Conservation (phyloP, 768 basidiomycete genomes). For the Brasilioporus rufonigricans region DNA sequence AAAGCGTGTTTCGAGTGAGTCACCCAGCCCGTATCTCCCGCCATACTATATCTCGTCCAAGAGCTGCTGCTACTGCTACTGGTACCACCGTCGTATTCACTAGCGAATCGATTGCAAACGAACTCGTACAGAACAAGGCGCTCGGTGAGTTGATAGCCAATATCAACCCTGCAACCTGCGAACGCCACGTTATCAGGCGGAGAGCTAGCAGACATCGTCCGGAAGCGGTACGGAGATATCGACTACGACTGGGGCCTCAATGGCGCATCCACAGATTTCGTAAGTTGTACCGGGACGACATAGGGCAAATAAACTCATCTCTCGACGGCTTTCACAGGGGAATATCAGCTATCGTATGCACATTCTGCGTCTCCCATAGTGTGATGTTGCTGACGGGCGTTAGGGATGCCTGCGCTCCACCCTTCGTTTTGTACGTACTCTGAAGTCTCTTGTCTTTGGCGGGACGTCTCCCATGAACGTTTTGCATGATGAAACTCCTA, state of each 20-base stretch:
- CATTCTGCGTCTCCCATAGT: neutral
- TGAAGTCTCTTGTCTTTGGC: neutral
- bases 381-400: constrained; percentile 1
- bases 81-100: constrained; percentile 46
- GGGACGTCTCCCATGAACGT: neutral
- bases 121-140: constrained; percentile 66
- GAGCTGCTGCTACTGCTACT: constrained; percentile 67
- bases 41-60: constrained; percentile 22
- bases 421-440: constrained; percentile 54
- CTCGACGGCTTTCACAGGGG: constrained; percentile 16
- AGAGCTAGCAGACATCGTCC: constrained; percentile 60
- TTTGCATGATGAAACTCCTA: constrained; percentile 23
- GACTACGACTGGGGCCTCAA: constrained; percentile 67
- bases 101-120: constrained; percentile 37
- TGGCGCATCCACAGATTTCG: constrained; percentile 80
- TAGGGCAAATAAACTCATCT: neutral
- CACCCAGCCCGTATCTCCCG: neutral
- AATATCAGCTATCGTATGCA: constrained; percentile 68
- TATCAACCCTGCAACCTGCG: neutral
- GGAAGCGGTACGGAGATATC: constrained; percentile 58
- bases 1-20: constrained; percentile 71
- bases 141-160: constrained; percentile 40
- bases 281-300: constrained; percentile 35
- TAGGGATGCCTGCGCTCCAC: constrained; percentile 65
- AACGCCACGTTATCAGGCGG: constrained; percentile 40